Conservation (phyloP, 805 yeast genomes). For the Lachancea meyersii region DNA sequence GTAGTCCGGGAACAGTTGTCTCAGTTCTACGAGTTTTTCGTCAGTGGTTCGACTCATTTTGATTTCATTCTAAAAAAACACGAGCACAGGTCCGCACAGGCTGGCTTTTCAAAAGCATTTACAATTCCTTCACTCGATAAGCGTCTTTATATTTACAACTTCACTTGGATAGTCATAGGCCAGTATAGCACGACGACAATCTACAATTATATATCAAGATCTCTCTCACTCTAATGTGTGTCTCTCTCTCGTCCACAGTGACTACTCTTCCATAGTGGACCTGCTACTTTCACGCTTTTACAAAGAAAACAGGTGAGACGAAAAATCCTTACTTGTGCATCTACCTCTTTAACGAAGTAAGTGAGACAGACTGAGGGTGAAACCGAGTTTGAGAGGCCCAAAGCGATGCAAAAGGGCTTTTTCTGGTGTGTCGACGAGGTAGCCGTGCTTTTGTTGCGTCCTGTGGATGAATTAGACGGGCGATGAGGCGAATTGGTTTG, state of each 20-base stretch:
- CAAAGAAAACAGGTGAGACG: background rate
- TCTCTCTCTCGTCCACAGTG: background rate
- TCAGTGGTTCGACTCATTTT: slow-evolving; percentile 30
- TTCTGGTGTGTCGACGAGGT: background rate
- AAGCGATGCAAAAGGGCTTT: background rate
- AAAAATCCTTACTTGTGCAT: background rate
- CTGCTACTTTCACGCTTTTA: background rate
- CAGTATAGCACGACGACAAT: too few relatives aligned
- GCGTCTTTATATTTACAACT: too few relatives aligned
- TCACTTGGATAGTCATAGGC: too few relatives aligned
- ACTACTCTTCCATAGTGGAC: too few relatives aligned
- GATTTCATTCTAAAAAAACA: background rate
- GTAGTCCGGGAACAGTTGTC: slow-evolving; percentile 38
- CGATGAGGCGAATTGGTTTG: background rate
- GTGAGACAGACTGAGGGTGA: background rate
- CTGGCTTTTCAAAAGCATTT: too few relatives aligned
- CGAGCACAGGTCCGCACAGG: too few relatives aligned
- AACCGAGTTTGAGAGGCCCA: background rate
- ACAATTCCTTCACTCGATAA: too few relatives aligned
- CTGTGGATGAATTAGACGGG: background rate
- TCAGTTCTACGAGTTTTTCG: slow-evolving; percentile 35
- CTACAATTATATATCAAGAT: too few relatives aligned
- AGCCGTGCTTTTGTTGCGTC: background rate
- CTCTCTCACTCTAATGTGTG: too few relatives aligned
- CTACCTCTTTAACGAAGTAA: background rate